phyloP scores from a whole-genome alignment of 257 asterid species.

The Verbascum thapsus region DNA sequence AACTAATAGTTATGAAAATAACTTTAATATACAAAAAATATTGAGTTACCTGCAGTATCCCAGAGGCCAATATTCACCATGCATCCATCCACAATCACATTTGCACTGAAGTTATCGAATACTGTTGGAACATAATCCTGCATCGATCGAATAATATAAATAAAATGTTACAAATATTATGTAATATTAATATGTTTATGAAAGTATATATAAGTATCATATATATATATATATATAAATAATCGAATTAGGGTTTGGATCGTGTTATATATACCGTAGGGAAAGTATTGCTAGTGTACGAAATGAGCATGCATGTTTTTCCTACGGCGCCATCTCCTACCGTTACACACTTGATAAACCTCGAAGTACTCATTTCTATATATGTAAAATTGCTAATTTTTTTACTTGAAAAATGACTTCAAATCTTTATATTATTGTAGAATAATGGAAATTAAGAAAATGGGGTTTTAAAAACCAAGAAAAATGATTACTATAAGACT shows the following conservation, averaged over 20 bases:
- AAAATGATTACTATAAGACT: conserved; percentile 37
- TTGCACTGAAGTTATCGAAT: no score
- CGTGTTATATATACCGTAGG: conserved; percentile 41
- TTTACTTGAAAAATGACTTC: conserved; percentile 7
- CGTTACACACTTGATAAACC: conserved; percentile 55
- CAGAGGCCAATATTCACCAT: no score
- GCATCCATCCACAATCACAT: no score
- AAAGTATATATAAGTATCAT: no score
- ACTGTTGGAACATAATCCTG: no score
- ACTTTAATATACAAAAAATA: no score
- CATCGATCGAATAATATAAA: background rate
- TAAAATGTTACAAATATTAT: no score
- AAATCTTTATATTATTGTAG: conserved; percentile 4
- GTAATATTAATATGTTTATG: no score
- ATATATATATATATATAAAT: no score
- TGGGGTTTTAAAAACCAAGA: conserved; percentile 30
- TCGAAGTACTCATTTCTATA: conserved; percentile 46
- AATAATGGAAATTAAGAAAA: background rate
- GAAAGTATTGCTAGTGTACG: conserved; percentile 57
- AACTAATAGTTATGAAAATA: no score
- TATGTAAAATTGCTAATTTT: background rate
- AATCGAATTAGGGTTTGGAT: no score
- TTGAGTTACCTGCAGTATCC: no score
- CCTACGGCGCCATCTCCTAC: conserved; percentile 69
- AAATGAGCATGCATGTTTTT: conserved; percentile 62